Base-by-base conservation (phyloP, 75 land plant species). In the Pinus taeda region DNA sequence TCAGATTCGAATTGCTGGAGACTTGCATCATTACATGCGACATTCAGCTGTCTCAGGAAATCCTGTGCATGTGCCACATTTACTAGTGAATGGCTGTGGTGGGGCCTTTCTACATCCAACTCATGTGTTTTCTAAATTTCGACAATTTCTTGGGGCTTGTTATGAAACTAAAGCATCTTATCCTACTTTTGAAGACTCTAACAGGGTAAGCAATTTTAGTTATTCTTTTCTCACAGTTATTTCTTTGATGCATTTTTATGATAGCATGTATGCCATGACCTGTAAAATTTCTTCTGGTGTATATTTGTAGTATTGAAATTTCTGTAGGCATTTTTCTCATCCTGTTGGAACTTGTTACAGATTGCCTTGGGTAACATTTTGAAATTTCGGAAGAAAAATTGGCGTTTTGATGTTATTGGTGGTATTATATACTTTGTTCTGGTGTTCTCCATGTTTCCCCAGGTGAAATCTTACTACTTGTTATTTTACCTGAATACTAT, bases 101-200 rank as follows among this genome's bases (percentile, higher is more conserved):
- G 96, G 98, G 17, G 94, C 98, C 26, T 96, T 96, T 89, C 87
- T 96, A 58, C 98, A 96, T 80, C 98, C 98, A 14, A 96, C 98
- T 56, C 98, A 96, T 81, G 98, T 91, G 29, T 96, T 93, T 65
- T 84, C 87, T 79, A 85, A 84, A 55, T 96, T 96, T 71, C 79
- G 76, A 8, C 87, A 83, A 57, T 84, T 85, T 77, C 81, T 78
- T 81, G 93, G 90, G 53, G 65, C 81, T 62, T 60, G 83, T 18
- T 96, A 93, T 83, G 93, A 91, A 59, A 76, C 78, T 36, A 88
- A 83, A 74, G 90, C 92, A 75, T 83, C 90, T 33, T 96, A 96
- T 80, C 98, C 98, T 76, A 90, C 93, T 15, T 88, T 78, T 77
- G 89, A 87, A 74, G 98, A 96, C 69, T 96, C 98, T 30, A 81